These are phyloP conservation scores for Lentinula lateritia DNA, from an alignment of 768 basidiomycete species.

Conservation along the genomic window DNA sequence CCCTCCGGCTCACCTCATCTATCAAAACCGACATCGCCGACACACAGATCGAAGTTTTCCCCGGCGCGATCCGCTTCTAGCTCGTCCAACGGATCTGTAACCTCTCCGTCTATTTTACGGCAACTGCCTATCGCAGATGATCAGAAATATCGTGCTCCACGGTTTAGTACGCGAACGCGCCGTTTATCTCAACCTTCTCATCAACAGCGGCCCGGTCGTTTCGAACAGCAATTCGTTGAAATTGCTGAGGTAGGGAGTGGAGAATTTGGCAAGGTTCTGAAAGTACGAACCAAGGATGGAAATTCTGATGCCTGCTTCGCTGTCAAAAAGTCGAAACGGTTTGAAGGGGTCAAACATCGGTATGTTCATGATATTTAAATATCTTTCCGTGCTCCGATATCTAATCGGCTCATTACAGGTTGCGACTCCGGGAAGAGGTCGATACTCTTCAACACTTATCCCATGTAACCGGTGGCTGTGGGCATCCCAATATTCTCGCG, in stretches of 20 bases:
- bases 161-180: conserved; percentile 15
- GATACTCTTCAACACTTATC: conserved; percentile 80
- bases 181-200: conserved; percentile 37
- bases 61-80: conserved; percentile 50
- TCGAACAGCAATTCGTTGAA: conserved; percentile 77
- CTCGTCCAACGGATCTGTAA: conserved; percentile 49
- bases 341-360: conserved; percentile 90
- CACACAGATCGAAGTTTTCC: conserved; percentile 27
- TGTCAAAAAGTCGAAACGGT: conserved; percentile 91
- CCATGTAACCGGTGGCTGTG: conserved; percentile 29
- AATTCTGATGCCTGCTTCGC: conserved; percentile 60
- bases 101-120: conserved; percentile 39
- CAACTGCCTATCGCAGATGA: conserved; percentile 17
- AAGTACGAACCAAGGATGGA: conserved; percentile 64
- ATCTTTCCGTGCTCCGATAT: conserved; percentile 7
- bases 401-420: conserved; percentile 31
- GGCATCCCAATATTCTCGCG: conserved; percentile 78
- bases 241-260: conserved; percentile 83
- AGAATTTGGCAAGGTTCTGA: conserved; percentile 91
- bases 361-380: conserved; percentile 30
- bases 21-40: conserved; percentile 42
- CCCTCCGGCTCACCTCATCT: conserved; percentile 45
- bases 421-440: conserved; percentile 91
- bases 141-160: conserved; percentile 15
- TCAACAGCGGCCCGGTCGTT: conserved; percentile 51